Base-by-base conservation (phyloP, 768 basidiomycete species). In the Russula lepida region DNA sequence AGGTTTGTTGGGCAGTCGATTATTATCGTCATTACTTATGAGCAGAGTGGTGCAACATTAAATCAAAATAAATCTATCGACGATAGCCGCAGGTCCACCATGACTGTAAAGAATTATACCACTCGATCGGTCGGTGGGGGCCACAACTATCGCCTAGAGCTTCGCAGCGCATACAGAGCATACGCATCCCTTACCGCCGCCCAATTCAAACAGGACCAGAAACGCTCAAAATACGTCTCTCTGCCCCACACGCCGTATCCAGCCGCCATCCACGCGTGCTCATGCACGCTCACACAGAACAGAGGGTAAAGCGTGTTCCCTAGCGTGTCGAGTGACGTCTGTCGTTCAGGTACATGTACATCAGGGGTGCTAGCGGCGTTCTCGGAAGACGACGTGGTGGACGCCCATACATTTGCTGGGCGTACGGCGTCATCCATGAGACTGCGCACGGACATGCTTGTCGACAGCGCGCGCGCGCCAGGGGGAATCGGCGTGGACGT, bases 201-300 rank as follows among this genome's bases (percentile, higher is more conserved):
- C 92, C 92, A 95, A 71, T 95, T 79, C 56, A 95, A 72, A 23
- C 86, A 88, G 11, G 76, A 77, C 91, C 92, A 95, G 74, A 94
- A 92, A 69, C 85, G 80, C 67, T 79, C 82, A 69, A 95, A 70
- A 79, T 92, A 95, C 67, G 80, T 80, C 71, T 95, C 91, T 73
- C 91, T 89, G 27, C 93, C 92, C 89, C 90, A 93, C 5, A 95
- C 81, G 5, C 92, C 92, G 65, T 87, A 92, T 41, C 88, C 89
- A 23, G 88, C 85, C 52, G 78, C 77, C 69, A 95, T 77, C 90
- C 92, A 95, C 28, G 87, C 86, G 66, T 92, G 92, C 71, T 93
- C 91, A 66, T 92, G 82, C 5, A 90, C 81, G 46, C 85, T 84
- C 54, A 93, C 69, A 64, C 88, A 89, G 71, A 92, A 84, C 57